phyloP scores from a whole-genome alignment of 257 asterid species.

The Gentiana macrophylla region DNA sequence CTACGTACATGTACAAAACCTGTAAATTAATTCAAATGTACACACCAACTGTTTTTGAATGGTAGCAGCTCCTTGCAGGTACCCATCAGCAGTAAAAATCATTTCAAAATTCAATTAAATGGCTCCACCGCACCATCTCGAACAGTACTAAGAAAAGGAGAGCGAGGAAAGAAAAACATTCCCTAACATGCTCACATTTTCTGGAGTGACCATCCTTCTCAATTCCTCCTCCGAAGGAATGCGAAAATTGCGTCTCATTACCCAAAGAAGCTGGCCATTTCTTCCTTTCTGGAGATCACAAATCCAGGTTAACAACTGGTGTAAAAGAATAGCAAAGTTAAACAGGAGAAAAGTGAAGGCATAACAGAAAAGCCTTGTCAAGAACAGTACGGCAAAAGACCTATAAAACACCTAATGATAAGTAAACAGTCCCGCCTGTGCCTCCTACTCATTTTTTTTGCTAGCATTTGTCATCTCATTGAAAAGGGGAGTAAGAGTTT shows the following conservation, averaged over 20 bases:
- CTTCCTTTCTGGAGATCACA: constrained; percentile 47
- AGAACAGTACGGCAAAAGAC: not conserved
- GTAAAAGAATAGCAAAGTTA: not conserved
- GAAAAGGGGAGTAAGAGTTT: too few relatives aligned
- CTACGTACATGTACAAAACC: too few relatives aligned
- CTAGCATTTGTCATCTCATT: not conserved
- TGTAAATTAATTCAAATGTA: too few relatives aligned
- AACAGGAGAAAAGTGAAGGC: not conserved
- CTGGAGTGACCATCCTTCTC: constrained; percentile 97
- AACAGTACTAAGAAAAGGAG: too few relatives aligned
- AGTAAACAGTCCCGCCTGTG: not conserved
- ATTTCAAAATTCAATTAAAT: too few relatives aligned
- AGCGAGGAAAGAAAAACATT: not conserved
- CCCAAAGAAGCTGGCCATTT: constrained; percentile 71
- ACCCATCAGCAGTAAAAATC: too few relatives aligned
- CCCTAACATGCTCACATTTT: constrained; percentile 49
- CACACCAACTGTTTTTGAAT: too few relatives aligned
- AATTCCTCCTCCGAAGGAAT: constrained; percentile 94
- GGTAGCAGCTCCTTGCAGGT: too few relatives aligned
- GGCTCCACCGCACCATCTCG: too few relatives aligned
- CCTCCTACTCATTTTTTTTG: not conserved
- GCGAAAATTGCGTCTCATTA: constrained; percentile 77
- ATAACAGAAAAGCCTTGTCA: constrained; percentile 7
- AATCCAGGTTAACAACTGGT: not conserved
- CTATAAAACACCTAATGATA: not conserved